Conservation (phyloP, 2,329 filamentous ascomycete species). For the Triangularia verruculosa region DNA sequence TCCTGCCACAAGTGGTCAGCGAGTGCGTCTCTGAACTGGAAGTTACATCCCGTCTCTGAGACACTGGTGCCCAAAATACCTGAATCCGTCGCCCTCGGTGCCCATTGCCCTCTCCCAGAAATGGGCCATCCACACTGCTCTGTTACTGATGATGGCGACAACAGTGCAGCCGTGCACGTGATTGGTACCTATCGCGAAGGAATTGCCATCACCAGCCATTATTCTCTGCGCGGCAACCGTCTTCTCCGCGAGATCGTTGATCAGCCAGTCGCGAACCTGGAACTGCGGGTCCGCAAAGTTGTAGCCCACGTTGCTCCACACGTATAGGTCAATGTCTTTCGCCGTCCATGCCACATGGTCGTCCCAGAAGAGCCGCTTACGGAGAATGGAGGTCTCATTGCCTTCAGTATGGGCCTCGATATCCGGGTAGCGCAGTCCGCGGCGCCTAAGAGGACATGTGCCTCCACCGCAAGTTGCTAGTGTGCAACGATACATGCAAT, state of each 20-base stretch:
- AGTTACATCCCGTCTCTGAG: not conserved
- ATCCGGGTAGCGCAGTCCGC: not conserved
- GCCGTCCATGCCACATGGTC: not conserved
- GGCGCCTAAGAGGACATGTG: not conserved
- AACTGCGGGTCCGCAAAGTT: not conserved
- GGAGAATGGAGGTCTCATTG: not conserved
- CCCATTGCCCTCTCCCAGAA: not conserved
- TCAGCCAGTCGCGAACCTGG: not conserved
- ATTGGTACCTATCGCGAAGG: not conserved
- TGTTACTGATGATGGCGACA: not conserved
- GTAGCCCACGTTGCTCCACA: not conserved
- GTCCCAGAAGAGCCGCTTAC: not conserved
- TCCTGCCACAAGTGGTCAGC: not conserved
- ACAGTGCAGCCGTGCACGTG: not conserved
- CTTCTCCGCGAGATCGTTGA: not conserved
- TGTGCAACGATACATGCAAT: not conserved
- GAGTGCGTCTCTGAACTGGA: not conserved
- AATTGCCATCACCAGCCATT: not conserved
- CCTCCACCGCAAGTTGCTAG: not conserved
- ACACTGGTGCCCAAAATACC: not conserved
- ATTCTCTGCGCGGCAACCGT: not conserved
- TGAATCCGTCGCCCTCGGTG: not conserved
- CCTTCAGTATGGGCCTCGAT: not conserved
- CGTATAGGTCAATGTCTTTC: not conserved
- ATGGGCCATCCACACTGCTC: not conserved